Evolutionary conservation across 768 basidiomycete genomes (phyloP), one percentile per base, ranked within the genome.

Genomic region (Lactarius deliciosus): DNA sequence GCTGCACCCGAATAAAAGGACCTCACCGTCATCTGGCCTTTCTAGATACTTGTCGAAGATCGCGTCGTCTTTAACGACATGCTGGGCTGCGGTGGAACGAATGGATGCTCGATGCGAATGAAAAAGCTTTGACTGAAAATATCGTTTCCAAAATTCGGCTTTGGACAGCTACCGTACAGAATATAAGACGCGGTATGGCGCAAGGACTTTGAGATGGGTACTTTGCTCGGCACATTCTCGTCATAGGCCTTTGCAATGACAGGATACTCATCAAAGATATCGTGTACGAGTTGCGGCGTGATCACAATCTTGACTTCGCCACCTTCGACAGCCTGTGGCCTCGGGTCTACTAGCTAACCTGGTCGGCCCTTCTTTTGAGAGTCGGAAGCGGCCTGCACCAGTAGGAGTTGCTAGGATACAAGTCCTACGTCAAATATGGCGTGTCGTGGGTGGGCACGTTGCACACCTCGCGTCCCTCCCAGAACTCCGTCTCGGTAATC

Each of bases 11-110:
- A 20, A n/a, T 34, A 34, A 8, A 30, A 13, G 59, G 56, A 30
- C 75, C 85, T 43, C 72, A 94, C 94, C 94, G 75, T 98, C 94
- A 72, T 99, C 97, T 41, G 95, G 94, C 73, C 87, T 90, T 76
- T 96, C 94, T n/a, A 99, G 79, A 76, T 98, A 99, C 72, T 89
- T 87, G 81, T 98, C 96, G 71, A 99, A 93, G 63, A 98, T 95
- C 0, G 90, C 84, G 74, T 99, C 97, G 59, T 91, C 91, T 76
- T 92, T 91, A 63, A 93, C 89, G 9, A 92, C 87, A 72, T 91
- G 89, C 72, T 91, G 92, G 18, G 88, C 80, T 13, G 91, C 92
- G 20, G 91, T 88, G 30, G 89, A 94, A 65, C 92, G 88, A 66
- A 94, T 94, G 34, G 92, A 95, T 10, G 95, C 96, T 16, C 95